phyloP scores from a whole-genome alignment of 768 basidiomycete genomes.

The Naematelia encephala region DNA sequence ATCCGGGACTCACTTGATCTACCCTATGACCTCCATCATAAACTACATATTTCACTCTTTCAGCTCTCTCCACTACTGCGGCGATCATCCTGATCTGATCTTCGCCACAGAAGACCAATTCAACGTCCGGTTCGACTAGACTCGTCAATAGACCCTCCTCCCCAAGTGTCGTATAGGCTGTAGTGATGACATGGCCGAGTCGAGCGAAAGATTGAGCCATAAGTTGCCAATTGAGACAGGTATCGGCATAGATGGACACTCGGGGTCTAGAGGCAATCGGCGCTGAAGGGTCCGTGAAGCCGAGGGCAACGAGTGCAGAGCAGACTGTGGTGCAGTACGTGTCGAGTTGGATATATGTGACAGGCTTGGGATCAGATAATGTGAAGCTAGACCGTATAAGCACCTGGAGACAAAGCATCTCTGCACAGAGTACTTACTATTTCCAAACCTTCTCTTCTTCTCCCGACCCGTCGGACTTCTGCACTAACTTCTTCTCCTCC shows the following conservation, averaged over 20 bases:
- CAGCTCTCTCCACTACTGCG: conserved; percentile 67
- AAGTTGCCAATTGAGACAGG: conserved; percentile 49
- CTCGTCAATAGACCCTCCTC: conserved; percentile 70
- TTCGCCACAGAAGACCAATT: conserved; percentile 82
- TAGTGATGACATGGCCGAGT: conserved; percentile 45
- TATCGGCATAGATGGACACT: conserved; percentile 49
- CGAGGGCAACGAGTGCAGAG: conserved; percentile 35
- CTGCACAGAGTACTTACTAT: conserved; percentile 34
- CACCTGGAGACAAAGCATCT: not conserved
- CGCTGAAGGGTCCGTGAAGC: conserved; percentile 21
- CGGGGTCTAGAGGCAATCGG: conserved; percentile 25
- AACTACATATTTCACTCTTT: conserved; percentile 70
- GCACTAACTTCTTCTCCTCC: conserved; percentile 48
- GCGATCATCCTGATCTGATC: conserved; percentile 73
- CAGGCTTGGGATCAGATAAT: conserved; percentile 41
- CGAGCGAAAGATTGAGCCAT: conserved; percentile 41
- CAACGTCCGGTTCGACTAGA: conserved; percentile 76
- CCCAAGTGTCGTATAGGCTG: conserved; percentile 49
- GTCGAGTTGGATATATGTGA: conserved; percentile 41
- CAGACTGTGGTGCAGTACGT: conserved; percentile 21
- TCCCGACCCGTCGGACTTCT: conserved; percentile 34
- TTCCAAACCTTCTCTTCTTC: conserved; percentile 50
- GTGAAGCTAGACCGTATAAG: conserved; percentile 43
- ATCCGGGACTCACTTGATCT: conserved; percentile 22
- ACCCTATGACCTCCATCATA: conserved; percentile 64